Evolutionary conservation across 148 eudicot genomes (phyloP).

Genomic region (Polygonum maritimum): DNA sequence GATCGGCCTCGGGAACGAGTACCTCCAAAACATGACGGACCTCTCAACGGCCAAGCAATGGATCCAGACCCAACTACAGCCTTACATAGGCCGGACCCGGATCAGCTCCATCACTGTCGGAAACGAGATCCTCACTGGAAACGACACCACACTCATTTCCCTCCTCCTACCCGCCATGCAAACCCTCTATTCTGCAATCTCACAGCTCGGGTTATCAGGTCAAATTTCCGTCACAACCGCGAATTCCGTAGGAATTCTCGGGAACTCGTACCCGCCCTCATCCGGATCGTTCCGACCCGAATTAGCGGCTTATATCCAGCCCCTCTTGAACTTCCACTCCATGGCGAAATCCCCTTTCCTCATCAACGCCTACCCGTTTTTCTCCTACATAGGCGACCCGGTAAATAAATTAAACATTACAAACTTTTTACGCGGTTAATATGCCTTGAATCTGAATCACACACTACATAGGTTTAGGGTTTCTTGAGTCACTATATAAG

Average conservation of each 20-base stretch:
- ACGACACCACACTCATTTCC: background rate
- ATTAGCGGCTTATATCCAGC: background rate
- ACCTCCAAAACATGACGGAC: constrained; percentile 1
- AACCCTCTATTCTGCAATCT: constrained; percentile 1
- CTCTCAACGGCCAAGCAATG: background rate
- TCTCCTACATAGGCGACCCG: constrained; percentile 12
- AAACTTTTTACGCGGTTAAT: too few species aligned
- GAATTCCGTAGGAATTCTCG: background rate
- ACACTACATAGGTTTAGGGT: too few species aligned
- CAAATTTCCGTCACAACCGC: constrained; percentile 12
- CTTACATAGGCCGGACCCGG: background rate
- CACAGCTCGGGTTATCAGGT: background rate
- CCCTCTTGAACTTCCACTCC: constrained; percentile 7
- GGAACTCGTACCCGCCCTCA: constrained; percentile 12
- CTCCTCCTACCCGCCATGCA: constrained; percentile 14
- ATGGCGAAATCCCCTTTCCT: constrained; percentile 10
- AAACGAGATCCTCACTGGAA: constrained; percentile 12
- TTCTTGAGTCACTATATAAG: too few species aligned
- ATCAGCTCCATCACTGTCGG: constrained; percentile 15
- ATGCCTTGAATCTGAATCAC: too few species aligned
- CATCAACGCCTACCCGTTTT: constrained; percentile 17
- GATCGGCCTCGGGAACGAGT: constrained; percentile 11
- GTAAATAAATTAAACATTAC: too few species aligned
- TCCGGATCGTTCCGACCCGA: constrained; percentile 8
- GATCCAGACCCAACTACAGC: background rate